Percentiles rank a stretch among this genome's conserved stretches.
Evolutionary conservation across 768 basidiomycete species (phyloP).

Genomic region (Naganishia vishniacii): DNA sequence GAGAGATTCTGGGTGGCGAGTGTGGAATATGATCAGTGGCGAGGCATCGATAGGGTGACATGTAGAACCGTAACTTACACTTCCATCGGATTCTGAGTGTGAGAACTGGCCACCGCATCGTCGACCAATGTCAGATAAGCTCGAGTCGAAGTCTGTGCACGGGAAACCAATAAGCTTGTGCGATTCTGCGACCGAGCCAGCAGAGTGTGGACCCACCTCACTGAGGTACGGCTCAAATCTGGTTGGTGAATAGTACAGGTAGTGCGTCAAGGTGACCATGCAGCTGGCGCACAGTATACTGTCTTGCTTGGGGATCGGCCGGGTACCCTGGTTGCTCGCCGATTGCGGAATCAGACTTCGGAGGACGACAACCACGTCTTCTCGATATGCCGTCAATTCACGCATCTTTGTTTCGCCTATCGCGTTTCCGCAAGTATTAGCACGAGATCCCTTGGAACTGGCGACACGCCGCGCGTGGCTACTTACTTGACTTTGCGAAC

Average conservation of each 20-base stretch:
- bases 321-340: background rate
- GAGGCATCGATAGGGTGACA: background rate
- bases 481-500: slow-evolving; percentile 18
- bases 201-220: background rate
- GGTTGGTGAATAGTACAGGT: background rate
- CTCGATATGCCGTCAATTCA: slow-evolving; percentile 9
- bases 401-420: slow-evolving; percentile 15
- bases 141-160: background rate
- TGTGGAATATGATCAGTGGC: no score
- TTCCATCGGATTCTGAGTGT: slow-evolving; percentile 19
- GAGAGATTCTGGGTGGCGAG: slow-evolving; percentile 12
- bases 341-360: background rate
- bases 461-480: background rate
- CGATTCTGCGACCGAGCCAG: background rate
- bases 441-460: background rate
- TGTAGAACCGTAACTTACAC: background rate
- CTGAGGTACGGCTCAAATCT: slow-evolving; percentile 11
- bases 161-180: background rate
- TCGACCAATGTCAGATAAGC: slow-evolving; percentile 6
- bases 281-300: slow-evolving; percentile 13
- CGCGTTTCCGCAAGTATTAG: background rate
- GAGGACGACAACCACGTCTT: slow-evolving; percentile 6
- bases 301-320: background rate
- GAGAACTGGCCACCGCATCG: slow-evolving; percentile 15
- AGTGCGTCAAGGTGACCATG: slow-evolving; percentile 13